Conservation (phyloP, 78 protist genomes). For the Diacronema lutheri region DNA sequence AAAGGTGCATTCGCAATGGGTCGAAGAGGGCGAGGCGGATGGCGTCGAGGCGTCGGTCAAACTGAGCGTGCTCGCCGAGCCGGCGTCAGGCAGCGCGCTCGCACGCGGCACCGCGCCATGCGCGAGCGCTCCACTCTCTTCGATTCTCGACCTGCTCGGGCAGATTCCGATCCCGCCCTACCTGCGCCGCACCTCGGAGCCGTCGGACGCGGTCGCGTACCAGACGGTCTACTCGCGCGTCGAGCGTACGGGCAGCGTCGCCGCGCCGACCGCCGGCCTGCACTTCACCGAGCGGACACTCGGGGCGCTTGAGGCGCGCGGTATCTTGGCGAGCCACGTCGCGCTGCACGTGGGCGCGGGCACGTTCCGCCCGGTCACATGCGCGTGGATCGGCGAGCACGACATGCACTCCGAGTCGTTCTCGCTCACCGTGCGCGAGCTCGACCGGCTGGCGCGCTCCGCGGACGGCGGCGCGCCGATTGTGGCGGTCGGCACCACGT, state of each 20-base stretch:
- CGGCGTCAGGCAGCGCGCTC: neutral
- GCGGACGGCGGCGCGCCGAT: neutral
- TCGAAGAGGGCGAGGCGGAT: neutral
- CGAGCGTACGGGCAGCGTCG: constrained; percentile 12
- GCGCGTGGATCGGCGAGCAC: neutral
- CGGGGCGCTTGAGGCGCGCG: neutral
- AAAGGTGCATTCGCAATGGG: neutral
- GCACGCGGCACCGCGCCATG: neutral
- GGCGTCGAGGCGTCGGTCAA: constrained; percentile 15
- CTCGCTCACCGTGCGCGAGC: neutral
- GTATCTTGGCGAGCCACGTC: neutral
- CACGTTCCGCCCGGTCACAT: constrained; percentile 35
- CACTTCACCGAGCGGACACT: constrained; percentile 21
- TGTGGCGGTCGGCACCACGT: constrained; percentile 46
- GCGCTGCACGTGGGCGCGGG: constrained; percentile 54
- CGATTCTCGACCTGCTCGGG: neutral
- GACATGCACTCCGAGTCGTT: constrained; percentile 31
- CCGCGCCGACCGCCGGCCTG: constrained; percentile 51
- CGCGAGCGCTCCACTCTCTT: neutral
- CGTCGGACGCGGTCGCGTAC: neutral
- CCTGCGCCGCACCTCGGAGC: neutral
- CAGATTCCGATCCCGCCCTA: constrained; percentile 37
- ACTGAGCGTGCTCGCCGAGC: neutral
- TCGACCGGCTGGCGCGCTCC: neutral
- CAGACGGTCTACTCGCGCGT: constrained; percentile 13